Base-by-base conservation (phyloP, 768 basidiomycete genomes). In the Boletus vinaceobasis region DNA sequence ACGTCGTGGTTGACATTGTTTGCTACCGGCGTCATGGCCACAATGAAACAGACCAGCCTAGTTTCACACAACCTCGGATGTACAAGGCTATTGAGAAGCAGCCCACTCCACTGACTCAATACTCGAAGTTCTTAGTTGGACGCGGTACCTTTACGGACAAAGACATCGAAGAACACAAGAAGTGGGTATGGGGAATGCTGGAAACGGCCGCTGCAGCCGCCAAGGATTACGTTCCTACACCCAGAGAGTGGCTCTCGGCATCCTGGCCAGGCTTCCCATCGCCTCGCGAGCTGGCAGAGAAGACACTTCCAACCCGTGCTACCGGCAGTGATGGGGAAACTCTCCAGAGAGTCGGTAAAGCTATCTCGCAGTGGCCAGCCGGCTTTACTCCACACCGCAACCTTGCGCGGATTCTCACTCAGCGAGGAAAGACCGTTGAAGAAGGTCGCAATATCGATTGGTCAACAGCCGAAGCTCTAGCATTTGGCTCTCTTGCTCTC, bases 1-100 rank as follows among this genome's bases (percentile, higher is more conserved):
- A 99, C 70, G 96, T 99, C 59, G 96, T 99, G 65, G 76, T 99
- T 57, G 96, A 99, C 73, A 93, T 99, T 53, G 95, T 99, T 53
- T 99, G 97, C 76, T 99, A 98, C 77, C 90, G 97, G 60, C 93
- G 94, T 51, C 86, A 98, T 69, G 97, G 97, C n/a, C 97, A 99
- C 76, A 99, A 99, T 72, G 97, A 99, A 74, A 98, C 94, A 10
- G 97, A 99, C 68, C 97, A 99, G 72, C 97, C 97, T 26, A 89
- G 85, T 71, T 99, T 99, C 78, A 98, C 97, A 10, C 97, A 99
- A 72, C 97, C 97, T 7, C 82, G 91, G 60, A 99, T 98, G 97
- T 99, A 99, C 79, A 82, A 93, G 72, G 92, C 94, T 31, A 97
- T 99, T 69, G 86, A 86, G 74, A 89, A 91, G 65, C 93, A 98